Conservation (phyloP, 2,329 filamentous ascomycete species). For the Atkinsonella hypoxylon region DNA sequence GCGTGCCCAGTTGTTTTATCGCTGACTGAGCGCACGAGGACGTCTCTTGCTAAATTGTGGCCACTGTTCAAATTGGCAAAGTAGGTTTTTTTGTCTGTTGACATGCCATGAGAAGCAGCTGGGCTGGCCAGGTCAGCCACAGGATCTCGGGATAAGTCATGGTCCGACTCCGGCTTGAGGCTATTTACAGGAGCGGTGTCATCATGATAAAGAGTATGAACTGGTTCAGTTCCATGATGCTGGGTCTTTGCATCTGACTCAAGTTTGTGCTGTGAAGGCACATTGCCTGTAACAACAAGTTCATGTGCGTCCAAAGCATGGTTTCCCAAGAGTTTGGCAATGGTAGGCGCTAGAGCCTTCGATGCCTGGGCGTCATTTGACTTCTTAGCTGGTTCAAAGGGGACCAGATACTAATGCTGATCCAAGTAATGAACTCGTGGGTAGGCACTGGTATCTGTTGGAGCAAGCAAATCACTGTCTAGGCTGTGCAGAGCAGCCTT, state of each 20-base stretch:
- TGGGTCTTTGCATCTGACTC: constrained; percentile 4
- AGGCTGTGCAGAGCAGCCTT: neutral
- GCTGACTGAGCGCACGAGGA: neutral
- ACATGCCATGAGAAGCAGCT: constrained; percentile 1
- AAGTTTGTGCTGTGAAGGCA: constrained; percentile 5
- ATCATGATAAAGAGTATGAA: constrained; percentile 8
- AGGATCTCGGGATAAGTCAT: constrained; percentile 7
- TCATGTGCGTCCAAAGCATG: constrained; percentile 8
- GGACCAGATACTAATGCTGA: constrained; percentile 11
- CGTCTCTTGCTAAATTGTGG: constrained; percentile 6
- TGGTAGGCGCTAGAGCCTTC: neutral
- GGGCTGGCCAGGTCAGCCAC: neutral
- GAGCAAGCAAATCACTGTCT: neutral
- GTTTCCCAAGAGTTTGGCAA: constrained; percentile 1
- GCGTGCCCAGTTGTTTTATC: neutral
- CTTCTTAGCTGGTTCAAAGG: neutral
- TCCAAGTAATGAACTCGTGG: constrained; percentile 8
- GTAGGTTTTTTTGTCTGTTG: constrained; percentile 1
- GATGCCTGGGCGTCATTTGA: neutral
- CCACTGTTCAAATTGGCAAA: neutral
- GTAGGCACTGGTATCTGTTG: neutral
- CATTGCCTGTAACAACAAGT: neutral
- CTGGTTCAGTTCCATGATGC: neutral
- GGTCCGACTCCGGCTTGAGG: neutral
- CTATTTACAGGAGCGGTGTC: neutral